Conservation (phyloP, 306 rosid species). For the Canavalia gladiata region DNA sequence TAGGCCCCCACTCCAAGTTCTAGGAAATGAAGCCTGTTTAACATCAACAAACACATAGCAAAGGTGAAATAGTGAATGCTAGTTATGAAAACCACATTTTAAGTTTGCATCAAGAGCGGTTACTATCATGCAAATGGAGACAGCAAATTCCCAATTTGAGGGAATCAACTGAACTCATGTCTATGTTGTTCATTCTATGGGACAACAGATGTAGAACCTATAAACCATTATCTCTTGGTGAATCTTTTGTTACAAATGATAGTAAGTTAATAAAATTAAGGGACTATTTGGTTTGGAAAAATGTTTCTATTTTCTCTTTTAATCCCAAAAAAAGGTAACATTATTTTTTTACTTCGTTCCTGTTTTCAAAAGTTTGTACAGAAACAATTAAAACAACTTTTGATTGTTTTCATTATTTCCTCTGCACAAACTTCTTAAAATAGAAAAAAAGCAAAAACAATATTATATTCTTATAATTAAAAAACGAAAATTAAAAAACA, state of each 20-base stretch:
- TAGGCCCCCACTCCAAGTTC: conserved; percentile 82
- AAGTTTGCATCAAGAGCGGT: conserved; percentile 6
- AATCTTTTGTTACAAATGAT: neutral
- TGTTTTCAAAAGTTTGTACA: no score
- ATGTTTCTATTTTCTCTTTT: no score
- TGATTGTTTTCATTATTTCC: no score
- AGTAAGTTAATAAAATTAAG: neutral
- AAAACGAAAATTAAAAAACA: neutral
- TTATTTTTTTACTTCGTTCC: no score
- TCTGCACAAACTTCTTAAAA: no score
- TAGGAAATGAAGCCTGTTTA: conserved; percentile 73
- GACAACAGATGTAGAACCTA: neutral
- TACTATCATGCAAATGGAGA: neutral
- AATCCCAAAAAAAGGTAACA: no score
- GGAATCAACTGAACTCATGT: conserved; percentile 23
- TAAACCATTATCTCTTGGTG: no score
- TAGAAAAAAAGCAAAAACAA: no score
- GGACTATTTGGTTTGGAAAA: no score
- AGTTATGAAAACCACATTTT: neutral
- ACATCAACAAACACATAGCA: conserved; percentile 41
- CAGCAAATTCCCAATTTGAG: neutral
- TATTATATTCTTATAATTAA: no score
- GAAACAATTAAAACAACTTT: no score
- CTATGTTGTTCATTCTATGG: neutral
- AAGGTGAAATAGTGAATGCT: conserved; percentile 25